phyloP scores from a whole-genome alignment of 192 early-diverging fungal species.

The Backusella sp. region DNA sequence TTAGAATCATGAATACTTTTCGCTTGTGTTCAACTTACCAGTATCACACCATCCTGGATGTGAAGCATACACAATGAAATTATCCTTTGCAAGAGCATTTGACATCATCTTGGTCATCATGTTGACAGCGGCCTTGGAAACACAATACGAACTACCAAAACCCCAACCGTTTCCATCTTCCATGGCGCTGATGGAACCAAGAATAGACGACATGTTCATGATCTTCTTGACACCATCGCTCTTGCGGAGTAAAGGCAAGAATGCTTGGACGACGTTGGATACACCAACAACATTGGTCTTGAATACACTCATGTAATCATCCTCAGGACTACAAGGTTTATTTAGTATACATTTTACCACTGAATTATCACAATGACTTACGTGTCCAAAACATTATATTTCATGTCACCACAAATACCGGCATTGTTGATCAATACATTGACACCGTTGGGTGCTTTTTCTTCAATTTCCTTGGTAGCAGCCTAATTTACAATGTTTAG shows the following conservation, averaged over 20 bases:
- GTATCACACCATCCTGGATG: conserved; percentile 32
- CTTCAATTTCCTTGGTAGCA: conserved; percentile 20
- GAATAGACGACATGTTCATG: conserved; percentile 34
- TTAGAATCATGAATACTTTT: too few relatives aligned
- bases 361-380: not conserved
- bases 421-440: conserved; percentile 40
- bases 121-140: conserved; percentile 30
- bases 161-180: not conserved
- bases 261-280: conserved; percentile 6
- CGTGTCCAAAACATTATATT: not conserved
- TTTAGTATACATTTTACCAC: not conserved
- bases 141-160: conserved; percentile 11
- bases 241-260: conserved; percentile 18
- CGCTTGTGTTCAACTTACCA: not conserved
- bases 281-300: conserved; percentile 35
- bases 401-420: conserved; percentile 14
- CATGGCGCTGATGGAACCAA: conserved; percentile 21
- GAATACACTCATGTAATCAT: conserved; percentile 22
- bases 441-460: conserved; percentile 25
- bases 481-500: not conserved
- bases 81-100: not conserved
- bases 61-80: conserved; percentile 19
- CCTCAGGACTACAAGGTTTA: not conserved
- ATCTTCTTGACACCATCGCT: conserved; percentile 17
- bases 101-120: conserved; percentile 24